Evolutionary conservation across 2,329 filamentous ascomycete genomes (phyloP), one percentile per base, ranked within the genome.

Genomic region (Neonectria faginata): DNA sequence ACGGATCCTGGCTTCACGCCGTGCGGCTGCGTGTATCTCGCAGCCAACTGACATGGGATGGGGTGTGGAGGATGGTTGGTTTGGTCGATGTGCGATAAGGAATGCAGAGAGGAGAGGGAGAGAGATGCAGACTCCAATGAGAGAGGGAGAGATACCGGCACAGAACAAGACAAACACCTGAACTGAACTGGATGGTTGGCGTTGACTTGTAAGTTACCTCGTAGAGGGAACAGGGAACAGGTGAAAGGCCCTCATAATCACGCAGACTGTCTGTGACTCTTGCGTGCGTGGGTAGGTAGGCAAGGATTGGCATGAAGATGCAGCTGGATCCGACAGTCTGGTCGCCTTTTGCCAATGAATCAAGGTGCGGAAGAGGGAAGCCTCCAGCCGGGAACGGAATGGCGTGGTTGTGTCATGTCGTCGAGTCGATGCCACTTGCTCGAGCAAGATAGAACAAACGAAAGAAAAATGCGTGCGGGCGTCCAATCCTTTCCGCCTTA

Each of bases 321-420:
- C 22, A 41, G 53, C 47, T 33, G 57, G 58, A 61, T 61, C 61
- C 61, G 61, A 64, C 61, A 64, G 61, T 59, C 31, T 61, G 62
- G 62, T 62, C 54, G 47, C 57, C 54, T 53, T 33, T 56, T 65
- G 53, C 47, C 62, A 65, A 61, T 61, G 8, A 57, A 65, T 57
- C 48, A 31, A 62, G 36, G 48, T 52, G 62, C 57, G 62, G 52
- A 57, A 51, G 45, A 29, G 22, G 54, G 10, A 52, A 47, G 22
- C 9, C 31, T 31, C 44, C 47, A 62, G 57, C 57, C 57, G 57
- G 62, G 27, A 25, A 42, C 18, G 39, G 55, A 54, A 62, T 57
- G 53, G 61, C 56, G 50, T 58, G 60, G 47, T 58, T 10, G 39
- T 45, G 42, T 45, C 50, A 51, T 45, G 57, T 52, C 41, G 31